phyloP scores from a whole-genome alignment of 495 filamentous ascomycete genomes.

The Daldinia bambusicola region DNA sequence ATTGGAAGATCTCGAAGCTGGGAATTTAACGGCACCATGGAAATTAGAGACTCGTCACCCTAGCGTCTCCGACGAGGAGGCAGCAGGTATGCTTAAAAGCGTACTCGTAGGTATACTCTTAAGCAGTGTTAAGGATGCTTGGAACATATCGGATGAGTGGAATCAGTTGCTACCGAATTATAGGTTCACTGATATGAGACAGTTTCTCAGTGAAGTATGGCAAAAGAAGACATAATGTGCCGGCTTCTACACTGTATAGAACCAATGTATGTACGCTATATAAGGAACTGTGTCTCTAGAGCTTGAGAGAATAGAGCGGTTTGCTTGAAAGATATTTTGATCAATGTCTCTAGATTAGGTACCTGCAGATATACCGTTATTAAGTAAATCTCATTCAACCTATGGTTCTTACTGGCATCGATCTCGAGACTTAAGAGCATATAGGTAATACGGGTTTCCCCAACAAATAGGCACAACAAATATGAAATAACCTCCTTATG shows the following conservation, averaged over 20 bases:
- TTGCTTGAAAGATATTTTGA: background rate
- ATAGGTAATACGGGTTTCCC: too few relatives aligned
- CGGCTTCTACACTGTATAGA: background rate
- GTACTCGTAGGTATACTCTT: conserved; percentile 56
- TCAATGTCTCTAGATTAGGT: background rate
- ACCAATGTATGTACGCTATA: background rate
- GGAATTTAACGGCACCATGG: conserved; percentile 60
- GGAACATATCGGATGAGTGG: conserved; percentile 60
- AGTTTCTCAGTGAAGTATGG: conserved; percentile 62
- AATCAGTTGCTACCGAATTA: conserved; percentile 65
- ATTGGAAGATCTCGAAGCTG: conserved; percentile 57
- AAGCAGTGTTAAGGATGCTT: conserved; percentile 52
- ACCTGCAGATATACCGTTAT: too few relatives aligned
- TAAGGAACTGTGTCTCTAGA: background rate
- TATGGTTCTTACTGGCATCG: too few relatives aligned
- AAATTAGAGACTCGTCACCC: conserved; percentile 54
- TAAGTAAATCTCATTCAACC: too few relatives aligned
- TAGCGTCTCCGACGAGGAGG: conserved; percentile 55
- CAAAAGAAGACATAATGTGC: conserved; percentile 44
- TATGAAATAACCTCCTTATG: too few relatives aligned
- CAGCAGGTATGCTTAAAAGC: conserved; percentile 45
- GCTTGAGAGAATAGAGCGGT: background rate
- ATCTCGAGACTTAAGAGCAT: too few relatives aligned
- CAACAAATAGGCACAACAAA: too few relatives aligned
- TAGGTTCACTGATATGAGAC: conserved; percentile 58